Evolutionary conservation across 768 basidiomycete species (phyloP), one percentile per base, ranked within the genome.

Genomic region (Tulasnella sp.): DNA sequence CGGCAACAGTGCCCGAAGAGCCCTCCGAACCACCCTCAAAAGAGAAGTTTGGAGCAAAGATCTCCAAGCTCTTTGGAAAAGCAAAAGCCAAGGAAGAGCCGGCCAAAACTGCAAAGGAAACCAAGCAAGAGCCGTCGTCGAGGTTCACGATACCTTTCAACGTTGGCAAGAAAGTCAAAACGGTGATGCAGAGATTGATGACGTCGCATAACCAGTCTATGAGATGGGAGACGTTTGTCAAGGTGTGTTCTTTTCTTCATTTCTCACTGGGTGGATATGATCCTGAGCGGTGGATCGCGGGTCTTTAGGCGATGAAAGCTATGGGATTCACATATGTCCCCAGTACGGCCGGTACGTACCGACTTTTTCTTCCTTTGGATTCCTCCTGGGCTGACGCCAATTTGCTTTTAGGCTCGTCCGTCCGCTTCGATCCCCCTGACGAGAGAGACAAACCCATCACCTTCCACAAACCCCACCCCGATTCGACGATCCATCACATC

Each of bases 401-500:
- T 11, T 35, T 31, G 12, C 29, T 8, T 11, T 14, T 19, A 51
- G 49, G 49, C n/a, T 42, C 85, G 8, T 84, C 84, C 66, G 86
- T 89, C 34, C 77, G 85, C 35, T 89, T 89, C 64, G 80, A 85
- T 67, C 86, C 86, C 46, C 86, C 84, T 15, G 71, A 80, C 62
- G 64, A 67, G 40, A 67, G 63, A 39, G 76, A 77, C 63, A 70
- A 85, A 80, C 73, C 85, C 1, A 84, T 89, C 62, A 80, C 76
- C 2, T 78, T 89, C 68, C 86, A 89, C 65, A 86, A 79, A 67
- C 85, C 86, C 12, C 85, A 89, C 63, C 86, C 86, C 19, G 82
- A 86, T 66, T 68, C 82, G 2, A 84, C 82, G 3, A 64, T 87
- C 9, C 67, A 75, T 2, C 75, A 75, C 2, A 58, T 71, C 48